Conservation (phyloP, 2,329 filamentous ascomycete genomes). For the Fusarium sp. region DNA sequence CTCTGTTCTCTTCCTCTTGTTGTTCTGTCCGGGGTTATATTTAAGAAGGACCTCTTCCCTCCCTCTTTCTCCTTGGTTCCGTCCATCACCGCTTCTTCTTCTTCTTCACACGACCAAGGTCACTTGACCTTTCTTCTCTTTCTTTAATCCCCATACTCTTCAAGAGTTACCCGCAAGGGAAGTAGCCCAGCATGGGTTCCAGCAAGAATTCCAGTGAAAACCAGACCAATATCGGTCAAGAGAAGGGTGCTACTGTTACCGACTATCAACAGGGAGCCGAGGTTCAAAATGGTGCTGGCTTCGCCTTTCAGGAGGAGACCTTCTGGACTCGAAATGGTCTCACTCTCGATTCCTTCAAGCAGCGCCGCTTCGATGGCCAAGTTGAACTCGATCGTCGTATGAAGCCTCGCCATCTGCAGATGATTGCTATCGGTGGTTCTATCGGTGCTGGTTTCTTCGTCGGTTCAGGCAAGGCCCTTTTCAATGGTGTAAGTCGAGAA, state of each 20-base stretch:
- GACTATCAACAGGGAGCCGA: constrained; percentile 32
- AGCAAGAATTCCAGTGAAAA: constrained; percentile 39
- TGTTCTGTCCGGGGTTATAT: constrained; percentile 16
- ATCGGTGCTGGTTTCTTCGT: constrained; percentile 77
- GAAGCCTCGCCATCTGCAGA: constrained; percentile 72
- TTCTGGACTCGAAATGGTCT: constrained; percentile 48
- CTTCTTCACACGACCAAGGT: constrained; percentile 30
- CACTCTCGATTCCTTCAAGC: constrained; percentile 47
- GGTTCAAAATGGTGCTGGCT: constrained; percentile 36
- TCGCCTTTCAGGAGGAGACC: constrained; percentile 43
- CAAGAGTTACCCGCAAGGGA: constrained; percentile 14
- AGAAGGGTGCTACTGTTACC: constrained; percentile 42
- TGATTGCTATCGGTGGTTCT: constrained; percentile 74
- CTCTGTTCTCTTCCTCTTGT: constrained; percentile 19
- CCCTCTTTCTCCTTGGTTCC: constrained; percentile 8
- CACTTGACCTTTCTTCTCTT: constrained; percentile 35
- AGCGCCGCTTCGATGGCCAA: constrained; percentile 36
- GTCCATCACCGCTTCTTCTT: constrained; percentile 31
- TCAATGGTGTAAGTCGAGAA: constrained; percentile 58
- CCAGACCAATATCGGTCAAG: constrained; percentile 43
- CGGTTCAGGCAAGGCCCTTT: constrained; percentile 69
- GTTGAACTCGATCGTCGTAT: constrained; percentile 62
- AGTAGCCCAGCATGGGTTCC: constrained; percentile 42
- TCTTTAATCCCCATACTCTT: constrained; percentile 24
- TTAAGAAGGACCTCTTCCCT: constrained; percentile 43